These are phyloP conservation scores for Collybia nuda DNA, from an alignment of 768 basidiomycete species.

Conservation along the genomic window DNA sequence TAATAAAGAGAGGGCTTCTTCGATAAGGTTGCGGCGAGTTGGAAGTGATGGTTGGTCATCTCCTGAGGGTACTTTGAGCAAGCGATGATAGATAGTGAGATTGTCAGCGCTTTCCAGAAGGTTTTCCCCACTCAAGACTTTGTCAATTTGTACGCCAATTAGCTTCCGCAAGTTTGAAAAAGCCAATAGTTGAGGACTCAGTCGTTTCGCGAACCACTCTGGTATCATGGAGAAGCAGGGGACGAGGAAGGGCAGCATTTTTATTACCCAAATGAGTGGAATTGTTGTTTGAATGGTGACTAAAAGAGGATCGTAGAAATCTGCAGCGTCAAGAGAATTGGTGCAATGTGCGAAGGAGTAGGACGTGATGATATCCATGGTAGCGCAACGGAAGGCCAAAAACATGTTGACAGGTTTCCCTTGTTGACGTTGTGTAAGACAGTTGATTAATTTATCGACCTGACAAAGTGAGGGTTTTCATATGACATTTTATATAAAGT, in stretches of 20 bases:
- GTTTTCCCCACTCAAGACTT: constrained; percentile 9
- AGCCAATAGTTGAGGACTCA: constrained; percentile 7
- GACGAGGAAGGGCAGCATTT: constrained; percentile 28
- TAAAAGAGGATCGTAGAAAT: constrained; percentile 34
- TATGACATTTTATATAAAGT: neutral
- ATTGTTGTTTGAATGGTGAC: constrained; percentile 27
- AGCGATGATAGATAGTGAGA: constrained; percentile 19
- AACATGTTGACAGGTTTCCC: constrained; percentile 31
- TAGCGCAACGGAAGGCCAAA: constrained; percentile 39
- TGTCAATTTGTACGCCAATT: constrained; percentile 14
- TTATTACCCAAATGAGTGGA: constrained; percentile 28
- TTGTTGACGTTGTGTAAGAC: constrained; percentile 13
- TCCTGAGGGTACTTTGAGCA: constrained; percentile 13
- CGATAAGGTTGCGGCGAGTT: constrained; percentile 18
- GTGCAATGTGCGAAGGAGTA: constrained; percentile 37
- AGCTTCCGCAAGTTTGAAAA: constrained; percentile 9
- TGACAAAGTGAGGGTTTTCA: constrained; percentile 10
- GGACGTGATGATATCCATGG: constrained; percentile 42
- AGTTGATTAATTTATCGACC: constrained; percentile 29
- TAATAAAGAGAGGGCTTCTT: constrained; percentile 36
- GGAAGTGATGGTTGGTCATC: neutral
- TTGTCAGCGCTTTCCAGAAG: constrained; percentile 9
- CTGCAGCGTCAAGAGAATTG: constrained; percentile 27
- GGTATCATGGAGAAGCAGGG: constrained; percentile 11
- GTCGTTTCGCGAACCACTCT: constrained; percentile 3